Evolutionary conservation across 179 eudicot genomes (phyloP), one percentile per base, ranked within the genome.

Genomic region (Spergularia azorica): DNA sequence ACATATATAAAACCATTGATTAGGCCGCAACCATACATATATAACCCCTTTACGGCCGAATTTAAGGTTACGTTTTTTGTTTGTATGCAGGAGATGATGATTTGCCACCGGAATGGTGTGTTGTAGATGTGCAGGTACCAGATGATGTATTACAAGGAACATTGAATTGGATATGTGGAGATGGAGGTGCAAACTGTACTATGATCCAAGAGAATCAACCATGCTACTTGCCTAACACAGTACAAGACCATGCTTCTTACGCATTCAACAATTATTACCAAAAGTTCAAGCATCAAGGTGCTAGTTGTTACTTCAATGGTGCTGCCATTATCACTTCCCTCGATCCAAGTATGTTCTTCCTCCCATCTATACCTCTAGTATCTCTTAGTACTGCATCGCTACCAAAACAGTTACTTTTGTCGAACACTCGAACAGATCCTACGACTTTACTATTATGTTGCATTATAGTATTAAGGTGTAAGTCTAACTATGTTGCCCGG

Each of bases 231-330:
- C 97, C 98, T 4, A 90, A 90, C 81, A 91, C 93, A 0, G 16
- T 78, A 0, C 87, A 79, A 79, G 90, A 89, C 64, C 98, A 91
- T 72, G 97, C 98, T 67, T 90, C 94, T 3, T 89, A 80, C 73
- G 95, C 89, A 46, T 93, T 93, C 86, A 93, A 93, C 80, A 84
- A 78, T 82, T 93, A 91, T 80, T 93, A 79, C 71, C 97, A 91
- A 73, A 90, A 84, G 51, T n/a, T 79, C 62, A 91, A 93, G 88
- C 84, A 84, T 84, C 79, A 86, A 73, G 97, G 94, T 39, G 97
- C 71, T 20, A 72, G 61, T 32, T 93, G 98, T 84, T 88, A 90
- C 80, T 93, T 93, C 88, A 87, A 83, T 69, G 80, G 85, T 58
- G 97, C 91, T 51, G 94, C 95, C 54, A 63, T 91, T 36, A 73